phyloP scores from a whole-genome alignment of 331 rosid genomes.

The Cydonia oblonga region DNA sequence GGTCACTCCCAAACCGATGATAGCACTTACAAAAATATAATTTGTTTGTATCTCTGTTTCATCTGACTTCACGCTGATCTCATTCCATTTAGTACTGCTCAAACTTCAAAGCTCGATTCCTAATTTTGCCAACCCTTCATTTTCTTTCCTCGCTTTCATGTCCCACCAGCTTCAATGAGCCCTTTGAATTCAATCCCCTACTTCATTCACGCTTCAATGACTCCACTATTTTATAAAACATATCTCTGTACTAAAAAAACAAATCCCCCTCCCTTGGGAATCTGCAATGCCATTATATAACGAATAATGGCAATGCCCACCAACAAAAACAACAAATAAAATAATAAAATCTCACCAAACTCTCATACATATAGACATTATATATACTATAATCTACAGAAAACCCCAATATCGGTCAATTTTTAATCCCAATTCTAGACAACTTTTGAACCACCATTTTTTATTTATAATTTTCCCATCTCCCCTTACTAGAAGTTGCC shows the following conservation, averaged over 20 bases:
- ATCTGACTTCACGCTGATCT: no score
- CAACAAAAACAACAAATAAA: conserved; percentile 13
- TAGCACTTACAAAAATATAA: no score
- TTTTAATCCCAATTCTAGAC: conserved; percentile 43
- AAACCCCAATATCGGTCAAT: conserved; percentile 32
- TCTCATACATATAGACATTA: conserved; percentile 13
- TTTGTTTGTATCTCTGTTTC: no score
- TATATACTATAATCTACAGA: conserved; percentile 11
- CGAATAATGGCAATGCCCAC: conserved; percentile 58
- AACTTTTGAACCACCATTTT: conserved; percentile 38
- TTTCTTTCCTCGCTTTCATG: background rate
- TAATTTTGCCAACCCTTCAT: conserved; percentile 14
- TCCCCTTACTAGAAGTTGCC: conserved; percentile 46
- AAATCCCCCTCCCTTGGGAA: conserved; percentile 67
- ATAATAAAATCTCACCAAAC: conserved; percentile 50
- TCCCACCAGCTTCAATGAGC: conserved; percentile 46
- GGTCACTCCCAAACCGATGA: no score
- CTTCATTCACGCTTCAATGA: conserved; percentile 36
- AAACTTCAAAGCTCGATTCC: background rate
- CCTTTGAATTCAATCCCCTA: conserved; percentile 47
- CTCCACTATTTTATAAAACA: conserved; percentile 25
- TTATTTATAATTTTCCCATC: background rate
- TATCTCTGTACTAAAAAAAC: conserved; percentile 23
- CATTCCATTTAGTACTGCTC: background rate
- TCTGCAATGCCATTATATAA: conserved; percentile 57